Evolutionary conservation across 2,329 filamentous ascomycete species (phyloP).

Genomic region (Neonectria magnoliae): DNA sequence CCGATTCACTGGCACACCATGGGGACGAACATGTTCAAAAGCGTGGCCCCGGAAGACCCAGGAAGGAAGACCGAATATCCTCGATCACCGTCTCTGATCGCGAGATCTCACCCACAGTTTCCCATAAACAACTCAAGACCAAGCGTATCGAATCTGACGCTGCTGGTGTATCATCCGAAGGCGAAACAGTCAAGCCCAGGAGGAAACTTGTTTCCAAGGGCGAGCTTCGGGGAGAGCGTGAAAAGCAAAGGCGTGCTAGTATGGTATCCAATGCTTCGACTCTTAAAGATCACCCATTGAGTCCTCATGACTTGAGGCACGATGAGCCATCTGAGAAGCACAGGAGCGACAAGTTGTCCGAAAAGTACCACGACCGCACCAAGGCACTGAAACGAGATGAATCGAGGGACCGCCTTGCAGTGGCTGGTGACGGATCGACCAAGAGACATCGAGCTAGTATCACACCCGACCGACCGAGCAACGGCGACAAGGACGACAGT

Average conservation of each 20-base stretch:
- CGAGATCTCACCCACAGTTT: constrained; percentile 60
- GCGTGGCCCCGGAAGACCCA: constrained; percentile 62
- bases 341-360: constrained; percentile 51
- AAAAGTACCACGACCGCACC: constrained; percentile 68
- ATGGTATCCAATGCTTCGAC: constrained; percentile 66
- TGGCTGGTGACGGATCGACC: constrained; percentile 60
- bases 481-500: constrained; percentile 62
- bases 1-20: constrained; percentile 54
- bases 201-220: constrained; percentile 72
- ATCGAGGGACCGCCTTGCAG: constrained; percentile 63
- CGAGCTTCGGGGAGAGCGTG: constrained; percentile 68
- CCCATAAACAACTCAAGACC: constrained; percentile 60
- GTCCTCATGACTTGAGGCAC: constrained; percentile 59
- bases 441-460: constrained; percentile 69
- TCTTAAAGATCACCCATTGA: constrained; percentile 60
- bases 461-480: constrained; percentile 64
- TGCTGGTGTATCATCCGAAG: constrained; percentile 64
- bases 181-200: constrained; percentile 67
- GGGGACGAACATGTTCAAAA: constrained; percentile 61
- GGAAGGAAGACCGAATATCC: constrained; percentile 63
- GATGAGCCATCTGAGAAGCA: constrained; percentile 62
- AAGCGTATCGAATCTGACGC: constrained; percentile 66
- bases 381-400: constrained; percentile 71
- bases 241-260: constrained; percentile 68
- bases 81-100: constrained; percentile 62